A percentile compares a stretch with the other conserved stretches of the same genome.
phyloP scores from a whole-genome alignment of 2,329 filamentous ascomycete genomes.

The Lasiodiplodia hormozganensis region DNA sequence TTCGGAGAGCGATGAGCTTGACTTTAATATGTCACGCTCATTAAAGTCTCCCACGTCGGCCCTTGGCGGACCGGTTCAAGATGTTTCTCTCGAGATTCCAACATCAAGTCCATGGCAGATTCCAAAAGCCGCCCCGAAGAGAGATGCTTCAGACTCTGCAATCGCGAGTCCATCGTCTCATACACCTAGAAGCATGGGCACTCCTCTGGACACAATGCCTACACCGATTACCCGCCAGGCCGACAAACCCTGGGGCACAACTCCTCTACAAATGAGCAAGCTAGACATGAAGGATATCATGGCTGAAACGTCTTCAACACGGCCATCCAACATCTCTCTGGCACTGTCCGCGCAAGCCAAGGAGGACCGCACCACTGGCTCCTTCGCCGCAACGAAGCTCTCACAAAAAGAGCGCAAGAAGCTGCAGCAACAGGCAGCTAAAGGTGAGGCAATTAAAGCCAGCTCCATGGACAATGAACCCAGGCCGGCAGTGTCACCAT shows the following conservation, averaged over 20 bases:
- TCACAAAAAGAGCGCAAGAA: constrained; percentile 93
- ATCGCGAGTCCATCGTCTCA: not conserved
- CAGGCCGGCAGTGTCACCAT: constrained; percentile 58
- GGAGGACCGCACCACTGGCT: constrained; percentile 43
- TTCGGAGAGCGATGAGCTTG: constrained; percentile 24
- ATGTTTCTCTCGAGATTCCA: not conserved
- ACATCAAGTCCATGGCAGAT: constrained; percentile 17
- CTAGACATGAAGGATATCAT: constrained; percentile 81
- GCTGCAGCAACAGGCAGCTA: constrained; percentile 44
- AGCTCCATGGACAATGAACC: constrained; percentile 7
- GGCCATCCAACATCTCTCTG: constrained; percentile 61
- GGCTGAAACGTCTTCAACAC: constrained; percentile 56
- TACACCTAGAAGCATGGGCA: not conserved
- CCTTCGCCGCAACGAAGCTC: constrained; percentile 63
- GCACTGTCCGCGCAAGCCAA: constrained; percentile 57
- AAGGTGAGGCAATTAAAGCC: not conserved
- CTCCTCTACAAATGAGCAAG: constrained; percentile 65
- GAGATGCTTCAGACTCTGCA: constrained; percentile 4
- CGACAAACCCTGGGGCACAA: constrained; percentile 59
- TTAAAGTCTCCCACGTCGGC: constrained; percentile 2
- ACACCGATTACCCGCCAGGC: constrained; percentile 31
- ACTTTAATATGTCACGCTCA: not conserved
- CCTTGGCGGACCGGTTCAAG: constrained; percentile 18
- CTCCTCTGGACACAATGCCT: not conserved
- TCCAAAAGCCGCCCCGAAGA: not conserved